Percentiles rank a stretch among this genome's conserved stretches.
phyloP scores from a whole-genome alignment of 73 alveolate species.

The Paramecium sexaurelia region DNA sequence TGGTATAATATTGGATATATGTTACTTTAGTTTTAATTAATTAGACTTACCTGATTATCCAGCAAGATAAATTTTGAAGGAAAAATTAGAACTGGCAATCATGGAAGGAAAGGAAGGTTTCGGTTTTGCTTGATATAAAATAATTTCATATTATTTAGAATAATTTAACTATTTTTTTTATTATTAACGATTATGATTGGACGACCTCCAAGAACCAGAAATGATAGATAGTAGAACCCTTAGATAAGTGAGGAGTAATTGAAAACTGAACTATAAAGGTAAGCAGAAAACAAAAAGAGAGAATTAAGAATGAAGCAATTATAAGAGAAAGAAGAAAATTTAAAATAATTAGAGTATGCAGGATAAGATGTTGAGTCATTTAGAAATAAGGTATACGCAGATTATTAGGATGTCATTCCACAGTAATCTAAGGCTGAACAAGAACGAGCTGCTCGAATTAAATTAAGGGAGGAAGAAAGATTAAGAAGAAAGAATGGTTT shows the following conservation, averaged over 20 bases:
- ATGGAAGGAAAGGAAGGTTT: constrained; percentile 85
- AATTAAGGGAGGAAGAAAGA: constrained; percentile 55
- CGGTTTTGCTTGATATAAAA: constrained; percentile 75
- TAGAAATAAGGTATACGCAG: neutral
- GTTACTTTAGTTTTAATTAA: constrained; percentile 70
- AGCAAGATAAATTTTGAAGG: constrained; percentile 91
- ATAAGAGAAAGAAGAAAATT: constrained; percentile 47
- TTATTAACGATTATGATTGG: constrained; percentile 44
- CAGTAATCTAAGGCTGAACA: neutral
- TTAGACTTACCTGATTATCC: constrained; percentile 99
- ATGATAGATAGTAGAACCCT: neutral
- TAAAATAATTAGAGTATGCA: constrained; percentile 36
- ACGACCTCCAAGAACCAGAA: constrained; percentile 52
- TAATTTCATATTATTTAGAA: neutral
- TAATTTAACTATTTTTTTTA: neutral
- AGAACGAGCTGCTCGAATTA: constrained; percentile 23
- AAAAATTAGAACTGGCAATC: constrained; percentile 72
- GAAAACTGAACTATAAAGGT: neutral
- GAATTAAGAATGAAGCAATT: neutral
- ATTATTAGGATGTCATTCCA: constrained; percentile 40
- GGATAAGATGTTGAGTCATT: constrained; percentile 6
- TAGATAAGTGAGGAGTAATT: constrained; percentile 2
- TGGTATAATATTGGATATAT: constrained; percentile 70
- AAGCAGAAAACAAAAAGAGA: constrained; percentile 12
- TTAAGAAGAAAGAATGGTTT: constrained; percentile 51